Evolutionary conservation across 192 early-diverging fungal species (phyloP).

Genomic region (Geranomyces michiganensis): DNA sequence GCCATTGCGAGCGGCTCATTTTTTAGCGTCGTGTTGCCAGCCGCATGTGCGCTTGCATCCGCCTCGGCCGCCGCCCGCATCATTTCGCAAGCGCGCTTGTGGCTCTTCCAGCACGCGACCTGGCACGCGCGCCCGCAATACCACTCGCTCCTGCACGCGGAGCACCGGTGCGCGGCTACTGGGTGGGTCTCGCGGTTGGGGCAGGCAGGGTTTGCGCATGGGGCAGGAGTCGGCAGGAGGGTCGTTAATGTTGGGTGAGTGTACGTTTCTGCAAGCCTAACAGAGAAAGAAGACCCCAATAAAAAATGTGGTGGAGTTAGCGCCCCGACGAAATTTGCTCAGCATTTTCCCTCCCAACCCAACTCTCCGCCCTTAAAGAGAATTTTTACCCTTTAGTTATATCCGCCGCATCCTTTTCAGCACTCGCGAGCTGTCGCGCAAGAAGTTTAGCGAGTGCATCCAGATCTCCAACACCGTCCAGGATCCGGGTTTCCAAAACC

Average conservation of each 20-base stretch:
- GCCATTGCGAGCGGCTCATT: too few species aligned
- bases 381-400: constrained; percentile 19
- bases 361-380: neutral
- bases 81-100: constrained; percentile 25
- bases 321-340: neutral
- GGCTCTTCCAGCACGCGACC: constrained; percentile 24
- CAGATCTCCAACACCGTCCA: neutral
- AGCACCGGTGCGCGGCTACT: constrained; percentile 51
- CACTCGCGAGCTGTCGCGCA: neutral
- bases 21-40: too few species aligned
- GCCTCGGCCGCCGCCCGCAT: constrained; percentile 9
- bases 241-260: constrained; percentile 22
- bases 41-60: neutral
- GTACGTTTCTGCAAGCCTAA: constrained; percentile 23
- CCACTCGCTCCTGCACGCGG: constrained; percentile 57
- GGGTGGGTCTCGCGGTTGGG: constrained; percentile 19
- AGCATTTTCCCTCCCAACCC: neutral
- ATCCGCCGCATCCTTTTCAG: constrained; percentile 10
- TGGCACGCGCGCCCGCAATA: constrained; percentile 48
- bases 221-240: constrained; percentile 16
- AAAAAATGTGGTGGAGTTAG: neutral
- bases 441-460: neutral
- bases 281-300: neutral
- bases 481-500: neutral
- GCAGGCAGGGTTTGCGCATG: constrained; percentile 26